phyloP scores from a whole-genome alignment of 1,284 basidiomycete genomes.

The Leucoagaricus sp. region DNA sequence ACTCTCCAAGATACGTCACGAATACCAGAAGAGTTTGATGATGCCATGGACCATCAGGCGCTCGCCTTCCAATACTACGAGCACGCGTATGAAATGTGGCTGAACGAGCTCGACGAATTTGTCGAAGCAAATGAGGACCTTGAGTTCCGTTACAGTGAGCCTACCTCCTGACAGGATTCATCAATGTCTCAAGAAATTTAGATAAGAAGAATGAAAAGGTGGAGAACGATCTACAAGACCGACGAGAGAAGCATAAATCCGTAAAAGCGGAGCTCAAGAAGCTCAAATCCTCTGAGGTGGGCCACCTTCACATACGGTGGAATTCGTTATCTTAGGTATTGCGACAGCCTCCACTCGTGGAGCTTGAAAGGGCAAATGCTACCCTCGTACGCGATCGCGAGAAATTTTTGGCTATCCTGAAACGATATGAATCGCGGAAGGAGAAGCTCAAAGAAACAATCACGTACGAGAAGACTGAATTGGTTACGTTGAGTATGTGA shows the following conservation, averaged over 20 bases:
- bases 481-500: slow-evolving; percentile 48
- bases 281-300: slow-evolving; percentile 60
- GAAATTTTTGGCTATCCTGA: slow-evolving; percentile 69
- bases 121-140: slow-evolving; percentile 67
- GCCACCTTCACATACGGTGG: slow-evolving; percentile 16
- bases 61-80: slow-evolving; percentile 76
- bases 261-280: slow-evolving; percentile 55
- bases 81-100: slow-evolving; percentile 71
- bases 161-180: background rate
- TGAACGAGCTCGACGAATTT: slow-evolving; percentile 73
- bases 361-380: slow-evolving; percentile 57
- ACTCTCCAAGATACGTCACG: slow-evolving; percentile 63
- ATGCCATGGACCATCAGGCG: slow-evolving; percentile 72
- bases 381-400: slow-evolving; percentile 62
- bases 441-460: slow-evolving; percentile 64
- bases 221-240: slow-evolving; percentile 58
- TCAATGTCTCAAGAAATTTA: slow-evolving; percentile 25
- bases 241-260: slow-evolving; percentile 46
- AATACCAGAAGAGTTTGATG: slow-evolving; percentile 70
- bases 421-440: slow-evolving; percentile 63
- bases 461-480: slow-evolving; percentile 61
- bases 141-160: slow-evolving; percentile 75
- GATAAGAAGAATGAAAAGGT: slow-evolving; percentile 69
- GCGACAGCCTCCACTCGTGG: slow-evolving; percentile 62
- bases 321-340: slow-evolving; percentile 5